These are phyloP conservation scores for Pachysandra terminalis DNA, from an alignment of 164 flowering plant genomes.

Conservation along the genomic window DNA sequence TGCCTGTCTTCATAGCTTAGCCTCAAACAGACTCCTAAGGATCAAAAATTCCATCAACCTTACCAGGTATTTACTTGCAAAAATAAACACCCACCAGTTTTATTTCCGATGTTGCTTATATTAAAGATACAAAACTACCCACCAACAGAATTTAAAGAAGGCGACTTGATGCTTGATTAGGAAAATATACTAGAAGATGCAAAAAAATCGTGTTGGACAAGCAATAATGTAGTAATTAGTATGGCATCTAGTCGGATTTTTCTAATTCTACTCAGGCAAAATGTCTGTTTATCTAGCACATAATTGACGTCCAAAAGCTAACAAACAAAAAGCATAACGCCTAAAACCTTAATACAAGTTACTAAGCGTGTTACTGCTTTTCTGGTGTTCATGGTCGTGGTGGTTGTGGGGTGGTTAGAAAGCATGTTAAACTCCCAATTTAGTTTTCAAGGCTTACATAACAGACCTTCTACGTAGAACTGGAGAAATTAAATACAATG, in stretches of 20 bases:
- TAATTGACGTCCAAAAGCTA: not conserved
- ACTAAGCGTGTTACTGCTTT: no score
- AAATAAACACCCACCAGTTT: no score
- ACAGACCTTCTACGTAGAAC: not conserved
- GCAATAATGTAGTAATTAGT: no score
- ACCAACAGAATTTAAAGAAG: not conserved
- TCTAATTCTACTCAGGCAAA: not conserved
- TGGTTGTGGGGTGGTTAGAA: not conserved
- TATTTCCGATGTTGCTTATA: no score
- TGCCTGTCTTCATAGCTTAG: no score
- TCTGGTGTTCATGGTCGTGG: no score
- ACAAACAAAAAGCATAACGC: not conserved
- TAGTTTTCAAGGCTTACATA: not conserved
- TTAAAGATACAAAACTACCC: not conserved
- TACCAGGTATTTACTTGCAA: not conserved
- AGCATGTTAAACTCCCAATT: not conserved
- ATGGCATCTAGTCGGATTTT: no score
- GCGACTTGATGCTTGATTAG: not conserved
- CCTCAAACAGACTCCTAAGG: not conserved
- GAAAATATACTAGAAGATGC: not conserved
- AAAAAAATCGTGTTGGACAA: no score
- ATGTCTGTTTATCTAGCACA: not conserved
- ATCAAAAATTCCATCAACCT: not conserved
- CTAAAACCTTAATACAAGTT: no score
- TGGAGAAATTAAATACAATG: not conserved